Evolutionary conservation across 768 basidiomycete species (phyloP), one percentile per base, ranked within the genome.

Genomic region (Lepiota venenata): DNA sequence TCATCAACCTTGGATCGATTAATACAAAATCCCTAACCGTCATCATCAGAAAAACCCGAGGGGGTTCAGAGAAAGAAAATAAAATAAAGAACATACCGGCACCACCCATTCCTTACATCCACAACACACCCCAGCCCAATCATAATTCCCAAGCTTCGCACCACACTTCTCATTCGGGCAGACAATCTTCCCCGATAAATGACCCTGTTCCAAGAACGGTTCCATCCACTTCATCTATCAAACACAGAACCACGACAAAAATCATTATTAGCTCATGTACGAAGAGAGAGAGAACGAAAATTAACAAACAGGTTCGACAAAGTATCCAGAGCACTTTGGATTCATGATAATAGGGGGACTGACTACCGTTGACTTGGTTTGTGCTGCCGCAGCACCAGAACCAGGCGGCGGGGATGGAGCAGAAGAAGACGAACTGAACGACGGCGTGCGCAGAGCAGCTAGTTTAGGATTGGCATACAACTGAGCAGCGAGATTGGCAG

Each of bases 201-300:
- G 78, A 0, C 93, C 95, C n/a, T 73, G 68, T 35, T 83, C 77
- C 8, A 98, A 72, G 61, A 88, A 81, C 4, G 85, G 78, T 47
- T 93, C 85, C 96, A 99, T 99, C 97, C 96, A 99, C 63, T 85
- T 87, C 83, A 97, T 86, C 93, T 91, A 59, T 14, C 5, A 25
- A 2, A 2, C 25, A 2, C 25, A 5, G 25, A 25, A 25, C 25
- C 25, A 25, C 25, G 5, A 2, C 25, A 25, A 25, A 25, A 25
- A 55, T 14, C 48, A 29, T 32, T 9, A 57, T 20, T 7, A 7
- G 9, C 10, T 15, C 18, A 50, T 36, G 8, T 29, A 25, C 15
- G 22, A 25, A 22, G 50, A 43, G 43, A 14, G 32, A 29, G 27
- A 39, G 55, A 4, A 37, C 22, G 11, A 9, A 51, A 27, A 57